Base-by-base conservation (phyloP, 257 asterid species). In the Leonotis leonurus region DNA sequence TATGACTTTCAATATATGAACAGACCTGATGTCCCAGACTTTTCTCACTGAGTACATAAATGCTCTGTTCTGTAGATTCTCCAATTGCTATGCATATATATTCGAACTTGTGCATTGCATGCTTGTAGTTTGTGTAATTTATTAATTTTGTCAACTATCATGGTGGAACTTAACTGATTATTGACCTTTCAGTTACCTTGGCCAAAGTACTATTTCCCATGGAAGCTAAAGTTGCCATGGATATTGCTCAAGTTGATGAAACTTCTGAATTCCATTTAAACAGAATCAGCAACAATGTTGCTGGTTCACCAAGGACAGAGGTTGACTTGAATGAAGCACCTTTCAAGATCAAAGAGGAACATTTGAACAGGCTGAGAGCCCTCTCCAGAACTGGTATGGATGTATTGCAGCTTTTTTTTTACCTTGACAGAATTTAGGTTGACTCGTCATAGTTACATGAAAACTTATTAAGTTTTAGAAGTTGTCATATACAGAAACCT, bases 221-320 rank as follows among this genome's bases (percentile, higher is more conserved):
- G 76, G 96, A 91, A 84, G 96, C 98, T 37, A 81, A 77, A 66
- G 95, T 91, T 68, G 96, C 96, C 70, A 91, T 92, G 97, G 98
- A 88, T 65, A 92, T 92, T 65, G 95, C 97, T 80, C 95, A 84
- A 76, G 98, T 88, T 69, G 98, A 84, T 53, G 95, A 81, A 69
- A 84, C 95, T 21, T 78, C 85, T 5, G 87, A 81, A 56, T 77
- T 73, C 74, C 80, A 76, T 26, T 78, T 86, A 43, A 74, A 67
- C 49, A 69, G 78, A 73, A 68, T 68, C 49, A 60, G 56, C 53
- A 75, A 67, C 69, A 78, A 74, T 32, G 61, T 71, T 74, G 75
- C 68, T 59, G 72, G 67, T 60, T 74, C 84, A 13, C 75, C 60
- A 58, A 78, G 95, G 73, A 71, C 80, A 14, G 83, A 79, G 10